Evolutionary conservation across 2,329 filamentous ascomycete species (phyloP).

Genomic region (Colletotrichum magnum): DNA sequence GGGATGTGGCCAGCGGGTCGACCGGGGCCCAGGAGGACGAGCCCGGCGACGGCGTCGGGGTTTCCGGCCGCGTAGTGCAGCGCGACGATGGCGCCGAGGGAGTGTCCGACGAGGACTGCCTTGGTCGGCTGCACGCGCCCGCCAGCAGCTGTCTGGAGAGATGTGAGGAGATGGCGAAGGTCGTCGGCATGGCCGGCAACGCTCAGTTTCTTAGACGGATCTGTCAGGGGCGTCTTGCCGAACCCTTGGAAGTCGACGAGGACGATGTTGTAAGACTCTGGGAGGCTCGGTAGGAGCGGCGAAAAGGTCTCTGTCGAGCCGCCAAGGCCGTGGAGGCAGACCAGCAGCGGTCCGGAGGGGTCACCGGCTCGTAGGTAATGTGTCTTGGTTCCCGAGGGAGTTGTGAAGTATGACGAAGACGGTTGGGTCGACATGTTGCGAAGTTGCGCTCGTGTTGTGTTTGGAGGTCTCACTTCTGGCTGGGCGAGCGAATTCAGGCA

Average conservation of each 20-base stretch:
- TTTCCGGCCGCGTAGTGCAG: slow-evolving; percentile 52
- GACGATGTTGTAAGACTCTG: slow-evolving; percentile 40
- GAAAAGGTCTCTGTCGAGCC: slow-evolving; percentile 44
- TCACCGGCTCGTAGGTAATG: slow-evolving; percentile 47
- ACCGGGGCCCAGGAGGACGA: slow-evolving; percentile 50
- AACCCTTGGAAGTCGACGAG: slow-evolving; percentile 49
- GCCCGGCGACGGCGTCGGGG: slow-evolving; percentile 45
- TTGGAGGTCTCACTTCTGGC: background rate
- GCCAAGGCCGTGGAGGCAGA: slow-evolving; percentile 49
- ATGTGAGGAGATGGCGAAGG: slow-evolving; percentile 45
- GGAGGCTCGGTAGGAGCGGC: slow-evolving; percentile 42
- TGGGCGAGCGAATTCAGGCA: too few relatives aligned
- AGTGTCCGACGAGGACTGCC: slow-evolving; percentile 51
- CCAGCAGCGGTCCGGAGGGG: slow-evolving; percentile 43
- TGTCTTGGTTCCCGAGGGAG: slow-evolving; percentile 43
- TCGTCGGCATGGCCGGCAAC: slow-evolving; percentile 46
- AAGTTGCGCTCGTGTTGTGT: background rate
- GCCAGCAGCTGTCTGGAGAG: slow-evolving; percentile 34
- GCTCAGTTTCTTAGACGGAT: slow-evolving; percentile 36
- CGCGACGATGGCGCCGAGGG: slow-evolving; percentile 52
- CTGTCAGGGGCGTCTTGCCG: slow-evolving; percentile 43
- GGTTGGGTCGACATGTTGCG: background rate
- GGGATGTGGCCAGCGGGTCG: slow-evolving; percentile 49
- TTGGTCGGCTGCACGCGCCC: background rate
- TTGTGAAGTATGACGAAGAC: slow-evolving; percentile 28